Evolutionary conservation across 805 yeast genomes (phyloP), one percentile per base, ranked within the genome.

Genomic region (Helenozyma baotianmanensis): DNA sequence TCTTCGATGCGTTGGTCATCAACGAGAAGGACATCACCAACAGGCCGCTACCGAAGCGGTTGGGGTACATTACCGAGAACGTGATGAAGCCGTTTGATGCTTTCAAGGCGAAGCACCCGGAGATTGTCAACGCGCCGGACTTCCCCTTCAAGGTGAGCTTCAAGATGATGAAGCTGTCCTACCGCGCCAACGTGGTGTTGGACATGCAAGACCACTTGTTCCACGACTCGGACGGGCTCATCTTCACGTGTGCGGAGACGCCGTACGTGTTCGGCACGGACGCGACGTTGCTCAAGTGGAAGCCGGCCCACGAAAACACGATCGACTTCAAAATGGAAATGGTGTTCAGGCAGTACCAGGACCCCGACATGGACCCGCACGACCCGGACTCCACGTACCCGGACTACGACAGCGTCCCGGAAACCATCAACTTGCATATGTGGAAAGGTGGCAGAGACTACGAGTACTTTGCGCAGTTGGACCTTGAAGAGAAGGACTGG

Each of bases 261-360:
- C 94, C 96, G 0, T 92, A 92, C 59, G 68, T 76, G 3, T 77
- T 80, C 42, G 97, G 97, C 10, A 90, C 97, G 1, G 97, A 92
- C 56, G 72, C 77, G 1, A 76, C 87, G 6, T 65, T 92, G 30
- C 62, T 92, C 35, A 92, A 94, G 60, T 92, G 99, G 99, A 92
- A 92, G 53, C 97, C 98, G 2, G 86, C 95, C 9, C 85, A 85
- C 42, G 98, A 90, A 57, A 94, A 92, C 49, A 82, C 97, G 0
- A 76, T 94, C 27, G 99, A 92, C 59, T 92, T 86, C 60, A 80
- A 80, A 53, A 58, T 92, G 39, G 68, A 70, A 21, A 57, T 87
- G 38, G 70, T 71, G 22, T 84, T 85, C 48, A 76, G 78, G 12
- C 46, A 58, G 7, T 78, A 46, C 46, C 71, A 71, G 28, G 90